Evolutionary conservation across 2,329 filamentous ascomycete species (phyloP), one percentile per base, ranked within the genome.

Genomic region (Ramularia collo-cygni): DNA sequence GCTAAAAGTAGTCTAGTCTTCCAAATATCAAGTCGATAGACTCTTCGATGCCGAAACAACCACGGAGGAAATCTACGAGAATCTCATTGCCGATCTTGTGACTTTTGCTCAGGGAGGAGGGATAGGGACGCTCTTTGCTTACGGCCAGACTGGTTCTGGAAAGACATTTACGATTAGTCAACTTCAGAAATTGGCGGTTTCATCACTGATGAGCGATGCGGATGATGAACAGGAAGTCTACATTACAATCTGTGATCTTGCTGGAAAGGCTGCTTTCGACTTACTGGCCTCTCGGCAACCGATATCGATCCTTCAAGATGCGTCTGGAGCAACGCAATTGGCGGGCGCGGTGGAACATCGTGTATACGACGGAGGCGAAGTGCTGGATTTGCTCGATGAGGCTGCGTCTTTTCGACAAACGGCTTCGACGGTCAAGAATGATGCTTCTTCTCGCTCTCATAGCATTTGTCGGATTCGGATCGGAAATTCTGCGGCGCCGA

Each of bases 371-470:
- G 19, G 14, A 36, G 27, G 17, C 4, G 33, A 42, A 31, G 28
- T 32, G 13, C 18, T 42, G 1, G 39, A 29, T 28, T 28, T 42
- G 18, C 17, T 42, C 27, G 39, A 27, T 19, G 9, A 36, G 27
- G 39, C 39, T 12, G 17, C 16, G 1, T 4, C 34, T 8, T 37
- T 21, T 16, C 15, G 39, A 6, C 28, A 24, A 12, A 33, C 39
- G 6, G 39, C 39, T 16, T 27, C 39, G 9, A 45, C 38, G 1
- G 16, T 38, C 6, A 45, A 40, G 17, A 46, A 39, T 18, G 31
- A 42, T 37, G 19, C 37, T 18, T 42, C 39, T 9, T 46, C 43
- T 3, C 35, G 43, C 8, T 46, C 39, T 7, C 43, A 46, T 24
- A 37, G 30, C 16, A 34, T 46, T 18, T 46, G 39, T 18, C 43